Conservation (phyloP, 805 yeast species). For the Hanseniaspora mollemarum region DNA sequence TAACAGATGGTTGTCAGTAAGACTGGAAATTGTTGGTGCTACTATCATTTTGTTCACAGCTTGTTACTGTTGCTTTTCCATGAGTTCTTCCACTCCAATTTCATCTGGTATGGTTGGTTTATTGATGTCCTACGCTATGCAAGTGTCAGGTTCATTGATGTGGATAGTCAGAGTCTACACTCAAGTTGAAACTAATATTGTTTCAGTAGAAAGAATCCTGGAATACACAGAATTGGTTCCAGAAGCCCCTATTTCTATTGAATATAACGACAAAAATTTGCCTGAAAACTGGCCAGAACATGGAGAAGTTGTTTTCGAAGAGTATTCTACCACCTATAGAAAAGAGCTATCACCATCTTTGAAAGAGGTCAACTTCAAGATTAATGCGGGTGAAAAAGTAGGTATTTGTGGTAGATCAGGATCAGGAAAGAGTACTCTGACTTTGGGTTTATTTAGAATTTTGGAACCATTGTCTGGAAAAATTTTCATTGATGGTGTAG, state of each 20-base stretch:
- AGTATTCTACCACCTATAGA: constrained; percentile 50
- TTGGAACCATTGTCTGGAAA: constrained; percentile 47
- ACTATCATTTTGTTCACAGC: constrained; percentile 43
- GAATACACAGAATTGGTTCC: constrained; percentile 44
- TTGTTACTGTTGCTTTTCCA: constrained; percentile 30
- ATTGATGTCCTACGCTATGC: constrained; percentile 51
- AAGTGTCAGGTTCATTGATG: constrained; percentile 43
- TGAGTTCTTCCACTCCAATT: constrained; percentile 35
- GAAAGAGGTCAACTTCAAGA: constrained; percentile 36
- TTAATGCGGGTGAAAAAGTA: constrained; percentile 48
- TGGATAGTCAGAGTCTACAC: constrained; percentile 51
- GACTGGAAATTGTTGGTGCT: constrained; percentile 53
- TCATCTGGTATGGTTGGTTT: constrained; percentile 54
- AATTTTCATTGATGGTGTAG: constrained; percentile 45
- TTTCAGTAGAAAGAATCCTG: constrained; percentile 55
- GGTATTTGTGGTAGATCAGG: constrained; percentile 75
- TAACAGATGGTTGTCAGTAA: constrained; percentile 54
- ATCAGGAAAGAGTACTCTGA: constrained; percentile 58
- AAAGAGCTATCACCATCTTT: constrained; percentile 50
- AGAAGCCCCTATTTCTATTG: constrained; percentile 40
- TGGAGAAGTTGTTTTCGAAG: constrained; percentile 40
- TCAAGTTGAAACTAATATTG: constrained; percentile 51
- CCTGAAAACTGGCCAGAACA: constrained; percentile 42
- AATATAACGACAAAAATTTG: constrained; percentile 34
- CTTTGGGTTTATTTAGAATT: constrained; percentile 50